These are phyloP conservation scores for Suzukiozyma palmioleophila DNA, from an alignment of 1,139 yeast genomes.

Conservation along the genomic window DNA sequence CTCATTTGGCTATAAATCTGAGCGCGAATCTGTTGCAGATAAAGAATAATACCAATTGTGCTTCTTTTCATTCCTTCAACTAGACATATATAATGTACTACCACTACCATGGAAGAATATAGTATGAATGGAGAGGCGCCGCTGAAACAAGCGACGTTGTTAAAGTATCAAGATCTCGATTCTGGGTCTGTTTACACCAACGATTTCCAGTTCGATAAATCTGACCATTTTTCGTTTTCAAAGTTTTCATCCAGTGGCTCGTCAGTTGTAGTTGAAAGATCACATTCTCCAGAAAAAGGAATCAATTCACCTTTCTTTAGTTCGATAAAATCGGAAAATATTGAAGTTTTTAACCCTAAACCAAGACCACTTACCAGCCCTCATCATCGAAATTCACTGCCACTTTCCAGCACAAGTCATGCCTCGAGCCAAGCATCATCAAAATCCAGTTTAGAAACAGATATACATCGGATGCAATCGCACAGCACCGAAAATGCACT, in stretches of 20 bases:
- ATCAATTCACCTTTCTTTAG: slow-evolving; percentile 25
- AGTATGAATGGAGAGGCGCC: not conserved
- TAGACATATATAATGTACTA: slow-evolving; percentile 4
- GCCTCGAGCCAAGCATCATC: slow-evolving; percentile 2
- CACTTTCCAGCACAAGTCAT: slow-evolving; percentile 5
- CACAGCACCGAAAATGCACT: slow-evolving; percentile 5
- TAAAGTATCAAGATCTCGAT: slow-evolving; percentile 14
- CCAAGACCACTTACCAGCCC: slow-evolving; percentile 3
- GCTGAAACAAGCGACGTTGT: slow-evolving; percentile 9
- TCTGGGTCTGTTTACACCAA: slow-evolving; percentile 6
- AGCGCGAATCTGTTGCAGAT: not conserved
- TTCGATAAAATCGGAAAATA: slow-evolving; percentile 18
- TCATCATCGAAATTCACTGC: slow-evolving; percentile 8
- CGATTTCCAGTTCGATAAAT: slow-evolving; percentile 13
- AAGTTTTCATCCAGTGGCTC: slow-evolving; percentile 33
- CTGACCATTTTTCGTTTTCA: slow-evolving; percentile 33
- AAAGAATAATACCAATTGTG: not conserved
- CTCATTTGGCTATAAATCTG: not conserved
- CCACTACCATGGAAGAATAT: not conserved
- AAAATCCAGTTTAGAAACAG: not conserved
- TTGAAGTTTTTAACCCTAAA: slow-evolving; percentile 6
- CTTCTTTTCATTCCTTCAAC: not conserved
- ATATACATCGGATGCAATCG: slow-evolving; percentile 7
- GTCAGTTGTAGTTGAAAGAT: slow-evolving; percentile 4
- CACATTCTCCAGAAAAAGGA: slow-evolving; percentile 3